Evolutionary conservation across 805 yeast genomes (phyloP), one percentile per base, ranked within the genome.

Genomic region (Wickerhamomyces sydowiorum): DNA sequence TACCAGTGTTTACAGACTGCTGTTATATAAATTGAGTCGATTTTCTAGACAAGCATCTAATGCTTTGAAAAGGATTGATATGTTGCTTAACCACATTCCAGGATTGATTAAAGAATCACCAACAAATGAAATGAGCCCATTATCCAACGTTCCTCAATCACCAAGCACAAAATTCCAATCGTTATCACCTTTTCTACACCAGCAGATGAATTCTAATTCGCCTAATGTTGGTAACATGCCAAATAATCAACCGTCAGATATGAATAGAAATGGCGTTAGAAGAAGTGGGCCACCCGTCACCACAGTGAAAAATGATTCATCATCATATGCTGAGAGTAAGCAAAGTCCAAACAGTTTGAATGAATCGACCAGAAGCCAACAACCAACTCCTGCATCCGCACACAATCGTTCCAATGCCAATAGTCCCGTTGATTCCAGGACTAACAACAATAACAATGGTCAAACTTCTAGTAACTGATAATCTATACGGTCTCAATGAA

Each of bases 21-120:
- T 80, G 10, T 61, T 91, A 34, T 79, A 83, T 56, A 80, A 83
- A 22, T 78, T 86, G 34, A 75, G 93, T 4, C 80, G 81, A 48
- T 82, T 86, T 24, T 88, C 86, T 56, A 84, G 77, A 24, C 90
- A 86, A 47, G 87, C 87, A 27, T 76, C 78, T n/a, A 76, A 74
- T 41, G 95, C 96, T 0, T 63, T 89, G 35, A 69, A 70, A 39
- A 76, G 80, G 53, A 75, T 90, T 43, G 91, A 88, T 52, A 71
- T 83, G 49, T 74, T 90, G 3, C 64, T 87, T 40, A 71, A 73
- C 20, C 86, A 86, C 44, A 79, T 90, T 17, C 96, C 96, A 0
- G 90, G 88, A 0, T 60, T 82, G 20, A 38, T 57, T 18, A 60
- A 60, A 2, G 66, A 60, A 7, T 45, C 52, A 15, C 47, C 49